Evolutionary conservation across 176 grass and related monocot genomes (phyloP).

Genomic region (Paspalum notatum): DNA sequence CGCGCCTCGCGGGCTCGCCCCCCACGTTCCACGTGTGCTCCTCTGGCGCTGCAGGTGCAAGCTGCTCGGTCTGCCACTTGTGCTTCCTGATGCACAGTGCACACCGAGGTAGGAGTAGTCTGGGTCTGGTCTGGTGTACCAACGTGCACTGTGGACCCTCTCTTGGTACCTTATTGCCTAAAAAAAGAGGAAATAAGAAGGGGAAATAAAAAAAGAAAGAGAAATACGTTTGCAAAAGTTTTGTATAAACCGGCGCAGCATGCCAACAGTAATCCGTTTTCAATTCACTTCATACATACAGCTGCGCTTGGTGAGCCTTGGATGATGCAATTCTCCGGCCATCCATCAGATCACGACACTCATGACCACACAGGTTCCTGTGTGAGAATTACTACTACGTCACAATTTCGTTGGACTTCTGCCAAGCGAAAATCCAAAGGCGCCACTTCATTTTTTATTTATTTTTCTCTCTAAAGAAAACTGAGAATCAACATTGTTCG

Average conservation of each 20-base stretch:
- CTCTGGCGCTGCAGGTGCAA: neutral
- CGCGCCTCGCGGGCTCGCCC: neutral
- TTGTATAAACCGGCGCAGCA: too few relatives aligned
- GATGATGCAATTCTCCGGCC: neutral
- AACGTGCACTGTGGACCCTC: too few relatives aligned
- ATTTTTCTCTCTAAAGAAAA: neutral
- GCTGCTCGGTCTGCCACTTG: neutral
- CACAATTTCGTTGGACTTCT: neutral
- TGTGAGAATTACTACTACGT: neutral
- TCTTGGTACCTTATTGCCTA: too few relatives aligned
- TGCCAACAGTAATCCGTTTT: neutral
- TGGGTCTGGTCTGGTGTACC: too few relatives aligned
- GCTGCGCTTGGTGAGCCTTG: neutral
- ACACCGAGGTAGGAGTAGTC: too few relatives aligned
- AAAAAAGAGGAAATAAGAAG: too few relatives aligned
- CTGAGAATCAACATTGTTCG: neutral
- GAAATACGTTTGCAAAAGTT: too few relatives aligned
- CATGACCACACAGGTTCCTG: neutral
- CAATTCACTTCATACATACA: neutral
- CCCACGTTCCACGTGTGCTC: slow-evolving; percentile 5
- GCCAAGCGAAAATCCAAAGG: too few relatives aligned
- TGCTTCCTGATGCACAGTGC: too few relatives aligned
- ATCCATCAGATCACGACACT: too few relatives aligned
- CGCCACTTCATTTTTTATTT: neutral
- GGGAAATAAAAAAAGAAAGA: too few relatives aligned